A percentile compares a stretch with the other conserved stretches of the same genome.
These are phyloP conservation scores for Leishmania tarentolae DNA, from an alignment of 208 protist species.

Conservation along the genomic window DNA sequence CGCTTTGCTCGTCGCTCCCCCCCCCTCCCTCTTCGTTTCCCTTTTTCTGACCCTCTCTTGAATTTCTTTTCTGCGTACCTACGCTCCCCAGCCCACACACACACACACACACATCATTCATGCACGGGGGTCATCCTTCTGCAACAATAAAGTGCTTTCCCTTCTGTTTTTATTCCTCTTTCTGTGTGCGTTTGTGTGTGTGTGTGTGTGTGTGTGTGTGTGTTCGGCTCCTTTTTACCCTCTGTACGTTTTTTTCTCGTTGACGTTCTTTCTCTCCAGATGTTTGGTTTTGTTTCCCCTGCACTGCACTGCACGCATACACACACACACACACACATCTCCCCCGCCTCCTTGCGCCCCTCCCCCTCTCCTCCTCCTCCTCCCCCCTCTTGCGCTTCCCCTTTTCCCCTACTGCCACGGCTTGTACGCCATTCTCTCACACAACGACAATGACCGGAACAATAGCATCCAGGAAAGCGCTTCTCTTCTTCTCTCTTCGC, in stretches of 20 bases:
- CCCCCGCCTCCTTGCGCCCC: background rate
- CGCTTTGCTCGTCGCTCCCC: background rate
- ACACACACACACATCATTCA: background rate
- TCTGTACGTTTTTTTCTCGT: background rate
- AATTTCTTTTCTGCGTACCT: background rate
- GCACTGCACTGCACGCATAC: background rate
- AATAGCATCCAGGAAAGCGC: background rate
- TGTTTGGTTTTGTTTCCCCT: background rate
- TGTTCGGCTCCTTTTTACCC: background rate
- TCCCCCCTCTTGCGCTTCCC: background rate
- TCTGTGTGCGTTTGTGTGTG: background rate
- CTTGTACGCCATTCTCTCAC: background rate
- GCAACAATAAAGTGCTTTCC: background rate
- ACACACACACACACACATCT: background rate
- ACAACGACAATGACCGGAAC: background rate
- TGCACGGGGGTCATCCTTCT: background rate
- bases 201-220: background rate
- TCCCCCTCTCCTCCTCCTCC: background rate
- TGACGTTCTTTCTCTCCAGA: background rate
- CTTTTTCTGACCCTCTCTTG: background rate
- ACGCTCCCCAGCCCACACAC: background rate
- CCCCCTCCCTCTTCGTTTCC: background rate
- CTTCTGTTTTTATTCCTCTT: background rate
- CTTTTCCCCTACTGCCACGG: background rate
- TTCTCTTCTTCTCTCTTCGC: background rate